Base-by-base conservation (phyloP, 176 grass and related monocot species). In the Raddia distichophylla region DNA sequence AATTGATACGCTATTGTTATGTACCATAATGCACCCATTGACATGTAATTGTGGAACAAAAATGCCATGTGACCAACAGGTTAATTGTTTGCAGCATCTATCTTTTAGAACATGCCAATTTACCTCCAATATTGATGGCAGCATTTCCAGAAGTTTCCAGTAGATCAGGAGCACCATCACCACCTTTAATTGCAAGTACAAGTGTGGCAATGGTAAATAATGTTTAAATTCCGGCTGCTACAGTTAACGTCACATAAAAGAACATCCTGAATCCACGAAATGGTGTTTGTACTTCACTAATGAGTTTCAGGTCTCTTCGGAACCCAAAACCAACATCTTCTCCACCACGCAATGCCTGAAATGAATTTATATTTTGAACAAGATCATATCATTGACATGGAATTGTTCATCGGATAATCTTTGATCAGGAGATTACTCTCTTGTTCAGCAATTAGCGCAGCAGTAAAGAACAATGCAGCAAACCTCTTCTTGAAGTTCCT, bases 281-380 rank as follows among this genome's bases (percentile, higher is more conserved):
- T 72, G 96, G 96, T 76, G 90, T 88, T 67, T 91, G 96, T 84
- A 98, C 96, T 92, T 98, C 96, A 91, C 96, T 94, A 79, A 95
- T 98, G 52, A 98, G 88, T 83, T 98, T 95, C n/a, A 98, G 76
- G 45, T 95, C 96, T 77, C 96, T 93, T 80, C 76, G 85, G 64
- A 98, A 98, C 16, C 95, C 88, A 64, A 82, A 98, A 55, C 90
- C 96, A 86, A 98, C 87, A 78, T 93, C 90, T 85, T 95, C 88
- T 77, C 92, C 88, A 73, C 92, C 96, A 68, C 76, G 86, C 73
- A 91, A 95, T 84, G 93, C 96, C 96, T 98, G 54, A 80, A 33
- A 82, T 81, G 47, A 53, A 53, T 35, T 71, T 45, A 73, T 18
- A 83, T 73, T 53, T 71, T 33, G 45, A 35, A 82, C 18, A 37